Evolutionary conservation across 306 rosid genomes (phyloP), one percentile per base, ranked within the genome.

Genomic region (Lithocarpus polystachyus): DNA sequence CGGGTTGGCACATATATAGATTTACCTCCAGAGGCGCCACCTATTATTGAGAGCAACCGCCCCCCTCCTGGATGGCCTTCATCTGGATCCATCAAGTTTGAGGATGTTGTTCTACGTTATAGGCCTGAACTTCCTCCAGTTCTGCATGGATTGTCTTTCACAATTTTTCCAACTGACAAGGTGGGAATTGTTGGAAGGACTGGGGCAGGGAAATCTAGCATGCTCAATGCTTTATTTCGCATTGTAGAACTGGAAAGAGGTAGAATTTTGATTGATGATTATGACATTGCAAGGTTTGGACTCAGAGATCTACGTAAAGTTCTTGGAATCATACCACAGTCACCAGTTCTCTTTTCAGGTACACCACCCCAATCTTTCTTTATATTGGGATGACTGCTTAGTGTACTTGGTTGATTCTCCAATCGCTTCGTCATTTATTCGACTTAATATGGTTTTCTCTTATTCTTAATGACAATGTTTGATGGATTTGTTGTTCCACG

Each of bases 161-260:
- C 60, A 14, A 83, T 92, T 59, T 84, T 85, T 59, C 86, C 97
- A 70, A 89, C 86, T 37, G 97, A 94, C 78, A 94, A 94, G 85
- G 77, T 94, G 26, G 98, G 97, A 48, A 87, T 94, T 31, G 97
- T 94, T 74, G 97, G 98, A 85, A 89, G 98, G 85, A 94, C 98
- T 55, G 97, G 98, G 65, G 98, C 98, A 29, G 97, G 98, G 65
- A 94, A 94, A 82, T 94, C 98, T 72, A 92, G 98, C 79, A 86
- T 92, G 98, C 84, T 94, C 17, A 94, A 90, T 78, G 94, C 97
- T 24, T 82, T 92, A 74, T 94, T 94, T 76, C 84, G 98, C 51
- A 89, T 94, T 3, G 93, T 94, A 24, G 98, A 94, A 70, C 80
- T 89, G 35, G 94, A 88, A 43, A 90, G 77, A 33, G 98, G 98